Conservation (phyloP, 192 early-diverging fungal species). For the Diversispora epigaea region DNA sequence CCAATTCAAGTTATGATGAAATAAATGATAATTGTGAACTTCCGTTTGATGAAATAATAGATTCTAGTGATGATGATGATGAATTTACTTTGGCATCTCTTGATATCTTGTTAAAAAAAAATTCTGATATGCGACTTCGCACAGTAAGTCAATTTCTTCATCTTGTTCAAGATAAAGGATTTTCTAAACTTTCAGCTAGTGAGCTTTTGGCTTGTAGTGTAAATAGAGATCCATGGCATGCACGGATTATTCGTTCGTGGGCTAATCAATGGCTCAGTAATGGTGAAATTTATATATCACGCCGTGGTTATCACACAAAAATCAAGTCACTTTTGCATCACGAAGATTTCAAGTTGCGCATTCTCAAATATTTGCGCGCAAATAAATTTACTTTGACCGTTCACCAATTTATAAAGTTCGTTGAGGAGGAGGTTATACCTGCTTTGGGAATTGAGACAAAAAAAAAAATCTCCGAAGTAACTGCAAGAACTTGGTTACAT, state of each 20-base stretch:
- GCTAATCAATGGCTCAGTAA: constrained; percentile 1
- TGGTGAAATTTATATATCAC: not conserved
- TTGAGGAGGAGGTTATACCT: not conserved
- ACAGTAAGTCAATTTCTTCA: constrained; percentile 12
- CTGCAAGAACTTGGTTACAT: not conserved
- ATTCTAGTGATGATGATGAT: no score
- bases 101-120: no score
- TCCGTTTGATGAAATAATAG: no score
- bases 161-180: not conserved
- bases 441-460: constrained; percentile 11
- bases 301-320: not conserved
- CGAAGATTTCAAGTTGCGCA: not conserved
- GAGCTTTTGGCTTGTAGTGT: not conserved
- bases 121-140: no score
- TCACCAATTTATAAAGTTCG: not conserved
- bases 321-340: not conserved
- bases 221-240: not conserved
- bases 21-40: no score
- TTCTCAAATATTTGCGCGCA: not conserved
- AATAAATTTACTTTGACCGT: constrained; percentile 2
- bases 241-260: constrained; percentile 3
- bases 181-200: not conserved
- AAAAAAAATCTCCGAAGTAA: not conserved
- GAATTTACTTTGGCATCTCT: no score
- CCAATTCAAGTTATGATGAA: no score